A percentile compares a stretch with the other conserved stretches of the same genome.
Evolutionary conservation across 768 basidiomycete genomes (phyloP).

Genomic region (Stropharia rugosoannulata): DNA sequence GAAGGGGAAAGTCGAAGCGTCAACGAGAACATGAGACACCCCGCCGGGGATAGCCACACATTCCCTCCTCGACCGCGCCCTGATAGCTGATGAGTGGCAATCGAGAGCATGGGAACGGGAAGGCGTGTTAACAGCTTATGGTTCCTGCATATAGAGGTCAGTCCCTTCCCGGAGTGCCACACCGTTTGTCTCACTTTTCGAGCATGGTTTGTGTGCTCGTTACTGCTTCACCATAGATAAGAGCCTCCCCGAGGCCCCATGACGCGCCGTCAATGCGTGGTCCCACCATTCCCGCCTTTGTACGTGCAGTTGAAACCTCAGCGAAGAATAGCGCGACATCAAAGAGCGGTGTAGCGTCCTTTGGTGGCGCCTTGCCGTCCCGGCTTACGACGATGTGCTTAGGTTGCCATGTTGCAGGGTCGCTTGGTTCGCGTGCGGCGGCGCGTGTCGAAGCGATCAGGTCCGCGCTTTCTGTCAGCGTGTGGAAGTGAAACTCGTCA

Average conservation of each 20-base stretch:
- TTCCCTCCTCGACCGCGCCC: conserved; percentile 90
- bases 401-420: conserved; percentile 38
- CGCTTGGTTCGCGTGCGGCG: conserved; percentile 17
- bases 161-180: neutral
- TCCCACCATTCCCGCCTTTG: conserved; percentile 21
- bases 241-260: conserved; percentile 71
- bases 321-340: conserved; percentile 61
- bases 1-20: conserved; percentile 57
- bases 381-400: conserved; percentile 56
- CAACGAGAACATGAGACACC: conserved; percentile 85
- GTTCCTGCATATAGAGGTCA: conserved; percentile 52
- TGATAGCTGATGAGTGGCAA: conserved; percentile 85
- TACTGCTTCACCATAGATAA: conserved; percentile 87
- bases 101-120: conserved; percentile 74
- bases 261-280: conserved; percentile 13
- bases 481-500: conserved; percentile 69
- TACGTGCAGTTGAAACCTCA: conserved; percentile 39
- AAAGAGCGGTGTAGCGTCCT: conserved; percentile 70
- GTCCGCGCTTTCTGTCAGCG: conserved; percentile 28
- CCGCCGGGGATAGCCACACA: conserved; percentile 88
- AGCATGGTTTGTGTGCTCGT: conserved; percentile 95
- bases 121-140: conserved; percentile 64
- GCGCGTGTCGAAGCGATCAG: conserved; percentile 29
- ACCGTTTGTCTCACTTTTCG: conserved; percentile 64
- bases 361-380: conserved; percentile 46